Base-by-base conservation (phyloP, 352 stramenopile genomes). In the Phytophthora kernoviae region DNA sequence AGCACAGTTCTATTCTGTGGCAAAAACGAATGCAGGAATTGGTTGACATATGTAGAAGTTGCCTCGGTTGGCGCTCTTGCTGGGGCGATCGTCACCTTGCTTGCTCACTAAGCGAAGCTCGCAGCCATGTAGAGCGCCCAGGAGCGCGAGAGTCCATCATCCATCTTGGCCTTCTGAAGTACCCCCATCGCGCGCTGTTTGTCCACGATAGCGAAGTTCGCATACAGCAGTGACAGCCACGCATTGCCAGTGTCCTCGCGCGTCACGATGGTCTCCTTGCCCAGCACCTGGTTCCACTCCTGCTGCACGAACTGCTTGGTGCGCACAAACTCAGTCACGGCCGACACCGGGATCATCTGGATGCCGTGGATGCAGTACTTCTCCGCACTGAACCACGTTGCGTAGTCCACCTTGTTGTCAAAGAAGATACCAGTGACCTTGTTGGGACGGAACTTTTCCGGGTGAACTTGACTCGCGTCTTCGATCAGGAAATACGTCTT, bases 291-390 rank as follows among this genome's bases (percentile, higher is more conserved):
- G 4, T 81, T 63, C 80, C 80, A 88, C 55, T 88, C 80, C 59
- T 90, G 72, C 41, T 68, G 55, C 1, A 88, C 77, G 54, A 90
- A 90, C 39, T 63, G 54, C 26, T 58, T 65, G 18, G 73, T 70
- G 56, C 80, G 77, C 47, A 87, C 79, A 41, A 81, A 75, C 46
- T 85, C 75, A 10, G 80, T 73, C 52, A 87, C 77, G 8, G 78
- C 73, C 42, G 78, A 85, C 32, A 90, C 80, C 0, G 77, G 82
- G 53, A 91, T 85, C 83, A 92, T 92, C 57, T 92, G 83, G 47
- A 92, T 92, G 44, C 83, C 83, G 54, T 92, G 83, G 58, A 92
- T 92, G 47, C 72, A 87, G 61, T 90, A 80, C 56, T 85, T 87
- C 43, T 90, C 80, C 15, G 78, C 43, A 30, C 80, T 89, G 68